Evolutionary conservation across 2,329 filamentous ascomycete species (phyloP).

Genomic region (Clathrospora elynae): DNA sequence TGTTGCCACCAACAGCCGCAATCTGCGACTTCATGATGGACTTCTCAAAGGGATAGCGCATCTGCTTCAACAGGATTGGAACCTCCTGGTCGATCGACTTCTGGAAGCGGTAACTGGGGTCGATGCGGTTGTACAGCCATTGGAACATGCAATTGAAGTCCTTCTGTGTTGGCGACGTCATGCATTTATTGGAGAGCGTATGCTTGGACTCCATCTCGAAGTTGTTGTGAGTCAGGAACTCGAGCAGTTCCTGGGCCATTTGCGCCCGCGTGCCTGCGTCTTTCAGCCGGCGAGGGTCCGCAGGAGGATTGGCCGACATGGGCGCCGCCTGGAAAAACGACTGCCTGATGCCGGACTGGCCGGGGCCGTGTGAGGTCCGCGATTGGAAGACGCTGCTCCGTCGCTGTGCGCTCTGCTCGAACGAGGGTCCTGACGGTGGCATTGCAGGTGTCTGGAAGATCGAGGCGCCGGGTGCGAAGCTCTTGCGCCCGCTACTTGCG

Average conservation of each 20-base stretch:
- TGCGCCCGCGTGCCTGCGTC: conserved; percentile 79
- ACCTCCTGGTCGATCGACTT: conserved; percentile 97
- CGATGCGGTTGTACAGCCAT: conserved; percentile 95
- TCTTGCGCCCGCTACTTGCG: conserved; percentile 67
- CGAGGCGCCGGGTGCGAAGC: conserved; percentile 66
- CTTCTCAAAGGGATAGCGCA: conserved; percentile 93
- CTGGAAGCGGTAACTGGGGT: conserved; percentile 89
- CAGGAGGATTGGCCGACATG: conserved; percentile 77
- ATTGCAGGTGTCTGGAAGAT: conserved; percentile 52
- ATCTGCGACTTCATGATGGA: conserved; percentile 97
- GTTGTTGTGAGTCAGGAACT: conserved; percentile 90
- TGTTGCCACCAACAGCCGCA: conserved; percentile 90
- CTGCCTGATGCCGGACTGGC: conserved; percentile 72
- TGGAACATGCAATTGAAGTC: conserved; percentile 99
- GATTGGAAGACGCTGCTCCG: conserved; percentile 73
- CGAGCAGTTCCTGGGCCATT: conserved; percentile 86
- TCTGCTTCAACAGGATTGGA: conserved; percentile 85
- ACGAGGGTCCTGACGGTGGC: conserved; percentile 50
- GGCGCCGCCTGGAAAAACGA: conserved; percentile 94
- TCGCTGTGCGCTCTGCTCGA: conserved; percentile 63
- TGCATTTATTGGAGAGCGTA: conserved; percentile 83
- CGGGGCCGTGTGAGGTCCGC: conserved; percentile 67
- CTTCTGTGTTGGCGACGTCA: conserved; percentile 95
- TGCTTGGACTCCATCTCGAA: conserved; percentile 99
- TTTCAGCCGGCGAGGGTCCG: conserved; percentile 83